Evolutionary conservation across 352 stramenopile species (phyloP).

Genomic region (Phytopythium delawarense): DNA sequence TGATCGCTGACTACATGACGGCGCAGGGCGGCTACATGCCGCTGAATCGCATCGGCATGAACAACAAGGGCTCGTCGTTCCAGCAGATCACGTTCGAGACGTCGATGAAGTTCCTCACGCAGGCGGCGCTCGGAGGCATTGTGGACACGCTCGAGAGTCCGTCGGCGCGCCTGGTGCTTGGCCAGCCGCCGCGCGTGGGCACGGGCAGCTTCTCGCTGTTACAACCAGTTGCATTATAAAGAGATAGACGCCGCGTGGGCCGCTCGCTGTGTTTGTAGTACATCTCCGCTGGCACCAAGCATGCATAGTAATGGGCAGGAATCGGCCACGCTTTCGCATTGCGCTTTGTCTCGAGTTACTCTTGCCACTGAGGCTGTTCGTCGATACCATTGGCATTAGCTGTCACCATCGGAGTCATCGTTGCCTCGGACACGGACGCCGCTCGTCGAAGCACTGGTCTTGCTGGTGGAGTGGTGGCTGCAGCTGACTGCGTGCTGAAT

Average conservation of each 20-base stretch:
- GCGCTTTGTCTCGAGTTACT: neutral
- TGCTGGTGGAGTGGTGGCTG: neutral
- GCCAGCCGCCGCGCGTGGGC: conserved; percentile 92
- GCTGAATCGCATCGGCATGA: conserved; percentile 98
- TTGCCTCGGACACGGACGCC: neutral
- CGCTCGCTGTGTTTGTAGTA: neutral
- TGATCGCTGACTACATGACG: conserved; percentile 99
- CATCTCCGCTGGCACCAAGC: neutral
- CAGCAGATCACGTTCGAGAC: conserved; percentile 99
- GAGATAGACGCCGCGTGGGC: neutral
- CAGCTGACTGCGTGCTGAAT: neutral
- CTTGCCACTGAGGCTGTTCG: too few species aligned
- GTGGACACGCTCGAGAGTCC: conserved; percentile 91
- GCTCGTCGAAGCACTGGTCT: neutral
- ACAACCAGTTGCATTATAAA: conserved; percentile 79
- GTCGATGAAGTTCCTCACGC: conserved; percentile 97
- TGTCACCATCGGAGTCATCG: too few species aligned
- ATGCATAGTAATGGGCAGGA: conserved; percentile 5
- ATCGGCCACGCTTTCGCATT: neutral
- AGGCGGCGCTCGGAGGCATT: conserved; percentile 90
- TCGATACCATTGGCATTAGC: too few species aligned
- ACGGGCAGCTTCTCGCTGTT: conserved; percentile 96
- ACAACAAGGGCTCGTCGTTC: conserved; percentile 93
- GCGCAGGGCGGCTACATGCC: conserved; percentile 95
- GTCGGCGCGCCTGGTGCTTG: conserved; percentile 94